Percentiles rank a stretch among this genome's conserved stretches.
Conservation (phyloP, 176 grass and related monocot species). For the Alloteropsis semialata region DNA sequence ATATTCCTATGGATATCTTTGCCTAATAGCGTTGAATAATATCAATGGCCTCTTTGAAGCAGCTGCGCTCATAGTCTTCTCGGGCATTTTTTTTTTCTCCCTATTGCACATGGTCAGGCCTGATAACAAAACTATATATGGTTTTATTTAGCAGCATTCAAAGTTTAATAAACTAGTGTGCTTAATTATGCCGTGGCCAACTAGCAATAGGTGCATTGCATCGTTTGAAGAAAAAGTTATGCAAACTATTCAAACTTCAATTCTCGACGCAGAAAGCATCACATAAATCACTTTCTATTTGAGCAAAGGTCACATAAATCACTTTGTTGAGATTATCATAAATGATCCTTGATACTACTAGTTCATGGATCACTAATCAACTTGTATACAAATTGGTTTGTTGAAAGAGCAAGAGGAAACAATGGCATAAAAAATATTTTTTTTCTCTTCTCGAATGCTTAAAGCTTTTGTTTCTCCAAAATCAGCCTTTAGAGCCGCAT, state of each 20-base stretch:
- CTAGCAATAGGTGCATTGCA: no score
- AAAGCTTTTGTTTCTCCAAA: no score
- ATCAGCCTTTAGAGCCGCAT: no score
- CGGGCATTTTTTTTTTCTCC: not conserved
- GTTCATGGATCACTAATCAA: no score
- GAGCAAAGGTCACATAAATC: no score
- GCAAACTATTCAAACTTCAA: not conserved
- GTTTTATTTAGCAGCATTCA: not conserved
- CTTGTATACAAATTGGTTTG: no score
- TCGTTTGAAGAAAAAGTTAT: not conserved
- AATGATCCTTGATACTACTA: no score
- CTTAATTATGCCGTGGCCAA: not conserved
- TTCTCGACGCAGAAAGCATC: not conserved
- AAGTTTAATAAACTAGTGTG: not conserved
- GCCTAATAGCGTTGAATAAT: not conserved
- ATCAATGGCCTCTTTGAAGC: not conserved
- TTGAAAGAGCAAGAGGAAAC: no score
- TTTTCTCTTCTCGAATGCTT: no score
- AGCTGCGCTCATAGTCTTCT: not conserved
- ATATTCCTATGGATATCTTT: slow-evolving; percentile 32
- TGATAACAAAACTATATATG: not conserved
- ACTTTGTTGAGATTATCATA: no score
- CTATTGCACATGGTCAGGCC: not conserved
- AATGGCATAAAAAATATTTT: no score
- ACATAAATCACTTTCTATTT: no score